These are phyloP conservation scores for Fusarium keratoplasticum DNA, from an alignment of 2,329 filamentous ascomycete genomes.

Conservation along the genomic window DNA sequence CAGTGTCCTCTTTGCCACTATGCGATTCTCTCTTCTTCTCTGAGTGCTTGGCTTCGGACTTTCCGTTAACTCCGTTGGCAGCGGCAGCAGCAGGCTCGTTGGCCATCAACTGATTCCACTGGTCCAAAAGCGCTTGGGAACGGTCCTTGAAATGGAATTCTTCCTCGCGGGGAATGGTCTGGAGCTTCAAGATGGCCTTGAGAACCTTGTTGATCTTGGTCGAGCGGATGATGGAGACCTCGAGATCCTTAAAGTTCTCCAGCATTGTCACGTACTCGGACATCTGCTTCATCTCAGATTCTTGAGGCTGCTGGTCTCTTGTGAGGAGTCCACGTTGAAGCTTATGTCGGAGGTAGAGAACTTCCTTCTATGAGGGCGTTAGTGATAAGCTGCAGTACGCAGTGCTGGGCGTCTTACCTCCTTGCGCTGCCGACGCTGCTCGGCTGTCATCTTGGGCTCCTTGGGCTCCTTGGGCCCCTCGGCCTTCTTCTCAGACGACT, in stretches of 20 bases:
- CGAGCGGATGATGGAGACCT: slow-evolving; percentile 85
- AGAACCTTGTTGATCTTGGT: slow-evolving; percentile 99
- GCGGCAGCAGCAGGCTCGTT: slow-evolving; percentile 60
- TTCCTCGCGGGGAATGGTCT: slow-evolving; percentile 86
- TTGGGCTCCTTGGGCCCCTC: slow-evolving; percentile 66
- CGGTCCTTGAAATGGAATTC: slow-evolving; percentile 91
- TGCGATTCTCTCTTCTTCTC: slow-evolving; percentile 57
- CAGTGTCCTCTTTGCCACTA: slow-evolving; percentile 53
- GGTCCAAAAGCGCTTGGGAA: slow-evolving; percentile 81
- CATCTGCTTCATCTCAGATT: slow-evolving; percentile 84
- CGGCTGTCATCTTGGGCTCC: slow-evolving; percentile 68
- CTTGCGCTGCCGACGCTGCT: slow-evolving; percentile 70
- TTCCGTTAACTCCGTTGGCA: slow-evolving; percentile 63
- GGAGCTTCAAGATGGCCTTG: slow-evolving; percentile 91
- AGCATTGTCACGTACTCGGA: slow-evolving; percentile 83
- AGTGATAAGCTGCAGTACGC: slow-evolving; percentile 40
- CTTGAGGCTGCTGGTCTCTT: slow-evolving; percentile 85
- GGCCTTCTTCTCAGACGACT: slow-evolving; percentile 68
- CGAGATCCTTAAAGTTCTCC: slow-evolving; percentile 82
- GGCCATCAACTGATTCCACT: slow-evolving; percentile 88
- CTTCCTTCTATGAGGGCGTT: slow-evolving; percentile 69
- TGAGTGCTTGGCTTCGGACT: slow-evolving; percentile 51
- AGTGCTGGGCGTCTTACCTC: slow-evolving; percentile 57
- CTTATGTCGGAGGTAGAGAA: slow-evolving; percentile 94
- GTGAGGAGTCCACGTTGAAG: slow-evolving; percentile 94